Conservation (phyloP, 1,284 basidiomycete genomes). For the Kalmanozyma brasiliensis region DNA sequence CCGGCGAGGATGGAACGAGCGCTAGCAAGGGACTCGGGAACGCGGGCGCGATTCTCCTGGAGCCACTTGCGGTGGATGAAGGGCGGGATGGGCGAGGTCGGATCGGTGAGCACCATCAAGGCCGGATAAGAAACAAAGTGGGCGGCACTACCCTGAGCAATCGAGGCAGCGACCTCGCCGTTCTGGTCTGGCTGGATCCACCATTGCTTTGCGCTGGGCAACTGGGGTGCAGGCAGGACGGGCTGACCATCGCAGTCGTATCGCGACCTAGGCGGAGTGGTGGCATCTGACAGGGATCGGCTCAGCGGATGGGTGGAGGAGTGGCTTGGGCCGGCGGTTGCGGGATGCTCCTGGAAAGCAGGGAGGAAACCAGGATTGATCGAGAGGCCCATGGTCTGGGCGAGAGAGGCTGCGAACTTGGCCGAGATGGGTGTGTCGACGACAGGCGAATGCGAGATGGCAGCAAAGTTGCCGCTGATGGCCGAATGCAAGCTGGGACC, state of each 20-base stretch:
- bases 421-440: conserved; percentile 44
- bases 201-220: conserved; percentile 52
- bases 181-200: conserved; percentile 49
- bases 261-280: conserved; percentile 22
- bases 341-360: conserved; percentile 16
- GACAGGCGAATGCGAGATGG: conserved; percentile 36
- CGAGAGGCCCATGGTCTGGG: conserved; percentile 36
- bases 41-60: conserved; percentile 42
- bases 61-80: conserved; percentile 62
- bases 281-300: conserved; percentile 29
- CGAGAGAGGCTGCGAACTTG: conserved; percentile 44
- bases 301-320: conserved; percentile 16
- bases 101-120: conserved; percentile 61
- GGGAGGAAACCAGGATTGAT: conserved; percentile 25
- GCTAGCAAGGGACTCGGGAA: conserved; percentile 51
- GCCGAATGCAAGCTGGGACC: conserved; percentile 55
- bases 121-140: conserved; percentile 60
- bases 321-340: not conserved
- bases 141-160: conserved; percentile 57
- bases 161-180: conserved; percentile 43
- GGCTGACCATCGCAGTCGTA: conserved; percentile 43
- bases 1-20: conserved; percentile 58
- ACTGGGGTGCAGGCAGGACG: conserved; percentile 26
- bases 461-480: conserved; percentile 40
- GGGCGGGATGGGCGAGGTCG: conserved; percentile 59